A percentile compares a stretch with the other conserved stretches of the same genome.
Conservation (phyloP, 2,329 filamentous ascomycete genomes). For the Teratosphaeria zuluensis region DNA sequence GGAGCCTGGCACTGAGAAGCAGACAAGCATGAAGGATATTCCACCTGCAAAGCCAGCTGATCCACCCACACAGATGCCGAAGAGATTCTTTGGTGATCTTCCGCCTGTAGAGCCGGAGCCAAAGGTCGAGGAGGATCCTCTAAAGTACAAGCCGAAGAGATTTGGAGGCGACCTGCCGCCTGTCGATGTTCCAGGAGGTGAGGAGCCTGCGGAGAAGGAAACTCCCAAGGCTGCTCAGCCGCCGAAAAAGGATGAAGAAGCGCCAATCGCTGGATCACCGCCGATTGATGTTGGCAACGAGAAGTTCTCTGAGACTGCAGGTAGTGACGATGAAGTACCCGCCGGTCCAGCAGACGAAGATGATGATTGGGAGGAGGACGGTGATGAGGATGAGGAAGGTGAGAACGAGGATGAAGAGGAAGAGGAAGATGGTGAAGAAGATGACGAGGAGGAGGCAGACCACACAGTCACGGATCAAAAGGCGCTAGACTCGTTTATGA, state of each 20-base stretch:
- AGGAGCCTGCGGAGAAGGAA: constrained; percentile 2
- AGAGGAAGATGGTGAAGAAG: constrained; percentile 23
- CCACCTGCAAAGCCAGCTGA: constrained; percentile 26
- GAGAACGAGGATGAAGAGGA: constrained; percentile 25
- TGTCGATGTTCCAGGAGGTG: constrained; percentile 5
- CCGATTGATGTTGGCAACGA: constrained; percentile 30
- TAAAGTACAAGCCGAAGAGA: constrained; percentile 7
- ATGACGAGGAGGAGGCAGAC: constrained; percentile 23
- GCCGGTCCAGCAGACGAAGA: constrained; percentile 23
- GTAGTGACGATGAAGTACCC: constrained; percentile 18
- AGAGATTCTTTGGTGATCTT: neutral
- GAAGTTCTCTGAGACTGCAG: constrained; percentile 17
- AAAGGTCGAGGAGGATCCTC: constrained; percentile 13
- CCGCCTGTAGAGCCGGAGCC: constrained; percentile 12
- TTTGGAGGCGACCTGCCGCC: constrained; percentile 11
- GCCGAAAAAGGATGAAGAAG: constrained; percentile 22
- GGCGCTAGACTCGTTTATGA: constrained; percentile 15
- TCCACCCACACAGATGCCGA: constrained; percentile 9
- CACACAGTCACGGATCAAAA: constrained; percentile 28
- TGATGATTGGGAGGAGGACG: constrained; percentile 20
- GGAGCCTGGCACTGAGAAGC: constrained; percentile 25
- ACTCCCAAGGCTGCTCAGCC: constrained; percentile 9
- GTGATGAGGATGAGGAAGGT: constrained; percentile 13
- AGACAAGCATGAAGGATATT: constrained; percentile 24
- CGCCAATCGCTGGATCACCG: constrained; percentile 40